A percentile compares a stretch with the other conserved stretches of the same genome.
Evolutionary conservation across 2,329 filamentous ascomycete species (phyloP).

Genomic region (Fusarium kyushuense): DNA sequence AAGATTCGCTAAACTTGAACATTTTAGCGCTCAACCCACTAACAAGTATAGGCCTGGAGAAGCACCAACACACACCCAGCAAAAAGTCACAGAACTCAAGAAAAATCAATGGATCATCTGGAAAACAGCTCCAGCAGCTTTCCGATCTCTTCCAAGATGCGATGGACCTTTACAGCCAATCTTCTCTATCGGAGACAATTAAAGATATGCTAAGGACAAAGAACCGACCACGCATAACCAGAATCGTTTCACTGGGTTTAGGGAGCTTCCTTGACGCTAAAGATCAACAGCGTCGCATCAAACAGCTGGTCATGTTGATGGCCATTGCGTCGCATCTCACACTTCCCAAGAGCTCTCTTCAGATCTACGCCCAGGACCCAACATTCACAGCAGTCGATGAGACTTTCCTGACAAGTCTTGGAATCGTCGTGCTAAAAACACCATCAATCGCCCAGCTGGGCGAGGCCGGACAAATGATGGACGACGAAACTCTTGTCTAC

Average conservation of each 20-base stretch:
- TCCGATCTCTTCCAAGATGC: slow-evolving; percentile 32
- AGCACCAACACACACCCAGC: not conserved
- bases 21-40: not conserved
- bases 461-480: slow-evolving; percentile 39
- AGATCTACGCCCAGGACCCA: slow-evolving; percentile 43
- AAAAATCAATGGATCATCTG: slow-evolving; percentile 18
- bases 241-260: slow-evolving; percentile 37
- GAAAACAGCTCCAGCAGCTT: slow-evolving; percentile 38
- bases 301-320: slow-evolving; percentile 43
- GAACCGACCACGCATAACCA: slow-evolving; percentile 34
- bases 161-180: slow-evolving; percentile 27
- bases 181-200: slow-evolving; percentile 27
- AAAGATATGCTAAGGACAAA: slow-evolving; percentile 39
- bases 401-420: slow-evolving; percentile 32
- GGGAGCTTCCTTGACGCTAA: slow-evolving; percentile 40
- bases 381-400: slow-evolving; percentile 41
- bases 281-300: slow-evolving; percentile 42
- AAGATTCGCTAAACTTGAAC: not conserved
- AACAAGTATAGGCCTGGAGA: not conserved
- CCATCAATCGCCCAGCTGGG: slow-evolving; percentile 35
- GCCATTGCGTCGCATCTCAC: slow-evolving; percentile 35
- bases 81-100: slow-evolving; percentile 14
- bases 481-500: slow-evolving; percentile 42
- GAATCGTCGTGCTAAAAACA: slow-evolving; percentile 36
- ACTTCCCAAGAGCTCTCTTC: not conserved